Base-by-base conservation (phyloP, 2,329 filamentous ascomycete species). In the Aspergillus sp. region DNA sequence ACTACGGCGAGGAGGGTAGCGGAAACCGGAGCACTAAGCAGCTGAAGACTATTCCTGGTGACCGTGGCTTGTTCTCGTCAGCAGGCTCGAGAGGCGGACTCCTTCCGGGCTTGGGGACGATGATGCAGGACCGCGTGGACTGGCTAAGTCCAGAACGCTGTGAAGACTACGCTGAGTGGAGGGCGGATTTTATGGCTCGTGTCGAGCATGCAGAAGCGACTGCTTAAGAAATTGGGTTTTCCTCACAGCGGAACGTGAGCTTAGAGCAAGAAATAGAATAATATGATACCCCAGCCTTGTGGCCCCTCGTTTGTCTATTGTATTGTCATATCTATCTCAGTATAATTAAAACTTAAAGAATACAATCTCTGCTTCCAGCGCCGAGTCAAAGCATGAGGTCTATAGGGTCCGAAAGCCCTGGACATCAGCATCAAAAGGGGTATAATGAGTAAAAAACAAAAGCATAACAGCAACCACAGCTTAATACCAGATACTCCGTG, bases 401-500 rank as follows among this genome's bases (percentile, higher is more conserved):
- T 60, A 62, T 58, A 53, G 51, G n/a, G 44, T 34, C 47, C 45
- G 30, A 17, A 50, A 53, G 41, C 18, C 24, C 30, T n/a, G 49
- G 32, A 51, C 11, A 38, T 12, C 32, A 30, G 15, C 15, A 43
- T 51, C 22, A 41, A 26, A 9, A 13, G 13, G 26, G 45, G 53
- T 57, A 43, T 50, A 17, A 45, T 45, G 38, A 34, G 38, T 39
- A 15, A 2, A 20, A 43, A 53, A 17, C 20, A 20, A 48, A 43
- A 47, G 15, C 17, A 44, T 48, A 26, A 47, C 24, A 20, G 42
- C 24, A 24, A 45, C 38, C 38, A 44, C 34, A 36, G 20, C 48
- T 34, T 59, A 97, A 74, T 97, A 97, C 93, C 93, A 97, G 60
- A 97, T 96, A 69, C 91, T 96, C 71, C 93, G 85, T 43, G 93